Base-by-base conservation (phyloP, 1,284 basidiomycete species). In the Limonomyces culmigenus region DNA sequence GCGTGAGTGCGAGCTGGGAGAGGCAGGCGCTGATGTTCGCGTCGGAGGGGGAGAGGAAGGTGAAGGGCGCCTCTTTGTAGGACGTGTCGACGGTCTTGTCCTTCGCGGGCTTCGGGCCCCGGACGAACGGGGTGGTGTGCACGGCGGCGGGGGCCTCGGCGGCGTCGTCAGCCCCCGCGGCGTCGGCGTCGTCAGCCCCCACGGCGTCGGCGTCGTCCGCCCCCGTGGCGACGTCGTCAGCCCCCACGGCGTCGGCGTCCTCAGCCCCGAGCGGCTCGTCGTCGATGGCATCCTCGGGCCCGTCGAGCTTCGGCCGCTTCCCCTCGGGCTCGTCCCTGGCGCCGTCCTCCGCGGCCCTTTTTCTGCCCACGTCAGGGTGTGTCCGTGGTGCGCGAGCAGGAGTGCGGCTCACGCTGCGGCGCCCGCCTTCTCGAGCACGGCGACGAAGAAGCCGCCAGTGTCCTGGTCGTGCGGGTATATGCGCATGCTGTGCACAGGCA, bases 401-500 rank as follows among this genome's bases (percentile, higher is more conserved):
- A n/a, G n/a, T n/a, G n/a, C n/a, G n/a, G n/a, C n/a, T n/a, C n/a
- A n/a, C n/a, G n/a, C n/a, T n/a, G n/a, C n/a, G n/a, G n/a, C n/a
- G n/a, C n/a, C n/a, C n/a, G n/a, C n/a, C n/a, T 59, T 70, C 48
- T 89, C 73, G 23, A 99, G 59, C 1, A 96, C 80, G 13, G 89
- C 87, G 18, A 99, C 78, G 49, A 96, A 99, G 62, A 99, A 99
- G 0, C 89, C 95, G 10, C 95, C 95, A 0, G 92, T 91, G 54
- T 99, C 85, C 59, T 98, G 93, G 31, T 95, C 60, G 53, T 98
- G 92, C 3, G 95, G 92, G 49, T 96, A 88, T 42, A 95, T 74
- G 32, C 92, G 70, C 51, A 95, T 58, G 45, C 87, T 91, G 40
- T 16, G 15, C 13, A n/a, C n/a, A n/a, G n/a, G n/a, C n/a, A n/a